Evolutionary conservation across 2,329 filamentous ascomycete species (phyloP).

Genomic region (Fusarium sambucinum): DNA sequence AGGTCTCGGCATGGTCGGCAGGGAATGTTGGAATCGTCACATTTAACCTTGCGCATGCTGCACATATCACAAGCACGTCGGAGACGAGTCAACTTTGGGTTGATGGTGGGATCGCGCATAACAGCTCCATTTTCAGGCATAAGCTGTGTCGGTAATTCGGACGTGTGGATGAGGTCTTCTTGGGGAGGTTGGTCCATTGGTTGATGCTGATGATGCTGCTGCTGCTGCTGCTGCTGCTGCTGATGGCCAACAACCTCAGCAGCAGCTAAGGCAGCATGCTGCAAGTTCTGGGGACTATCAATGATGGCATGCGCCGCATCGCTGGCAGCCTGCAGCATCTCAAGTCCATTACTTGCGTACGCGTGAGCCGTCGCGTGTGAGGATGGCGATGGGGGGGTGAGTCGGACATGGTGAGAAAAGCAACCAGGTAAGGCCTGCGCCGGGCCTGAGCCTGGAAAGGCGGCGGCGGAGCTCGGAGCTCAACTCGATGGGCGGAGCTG

Average conservation of each 20-base stretch:
- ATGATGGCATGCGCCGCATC: constrained; percentile 58
- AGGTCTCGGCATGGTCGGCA: constrained; percentile 69
- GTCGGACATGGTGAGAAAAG: constrained; percentile 42
- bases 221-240: constrained; percentile 42
- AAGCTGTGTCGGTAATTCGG: constrained; percentile 46
- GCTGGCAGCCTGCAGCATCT: constrained; percentile 60
- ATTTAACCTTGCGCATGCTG: constrained; percentile 72
- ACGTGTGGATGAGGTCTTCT: constrained; percentile 33
- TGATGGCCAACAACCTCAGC: constrained; percentile 48
- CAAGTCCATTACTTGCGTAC: constrained; percentile 61
- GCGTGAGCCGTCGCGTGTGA: constrained; percentile 55
- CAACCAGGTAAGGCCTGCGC: constrained; percentile 27
- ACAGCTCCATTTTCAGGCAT: constrained; percentile 40
- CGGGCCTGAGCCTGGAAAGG: constrained; percentile 40
- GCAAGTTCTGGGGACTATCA: constrained; percentile 54
- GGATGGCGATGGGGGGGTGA: constrained; percentile 46
- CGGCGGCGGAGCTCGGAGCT: constrained; percentile 42
- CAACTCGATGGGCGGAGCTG: constrained; percentile 37
- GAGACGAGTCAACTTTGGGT: constrained; percentile 67
- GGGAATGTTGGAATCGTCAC: constrained; percentile 67
- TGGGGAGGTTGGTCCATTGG: constrained; percentile 30
- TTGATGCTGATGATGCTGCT: constrained; percentile 43
- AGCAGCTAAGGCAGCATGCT: constrained; percentile 55
- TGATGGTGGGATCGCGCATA: constrained; percentile 58
- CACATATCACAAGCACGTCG: constrained; percentile 72